phyloP scores from a whole-genome alignment of 2,329 filamentous ascomycete genomes.

The Cadophora luteo-olivacea region DNA sequence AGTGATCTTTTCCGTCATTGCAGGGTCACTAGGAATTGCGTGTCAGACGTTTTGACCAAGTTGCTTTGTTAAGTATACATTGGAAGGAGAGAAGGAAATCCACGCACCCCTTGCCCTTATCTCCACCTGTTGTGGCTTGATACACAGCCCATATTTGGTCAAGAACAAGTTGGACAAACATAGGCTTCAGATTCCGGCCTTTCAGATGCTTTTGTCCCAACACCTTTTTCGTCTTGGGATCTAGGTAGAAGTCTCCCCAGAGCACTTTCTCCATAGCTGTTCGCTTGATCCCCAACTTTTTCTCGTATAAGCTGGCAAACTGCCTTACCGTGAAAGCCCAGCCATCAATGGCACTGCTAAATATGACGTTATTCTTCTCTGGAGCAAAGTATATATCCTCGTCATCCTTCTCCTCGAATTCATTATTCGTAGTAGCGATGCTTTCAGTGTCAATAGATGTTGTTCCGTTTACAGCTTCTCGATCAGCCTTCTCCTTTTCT shows the following conservation, averaged over 20 bases:
- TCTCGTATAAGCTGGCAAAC: conserved; percentile 92
- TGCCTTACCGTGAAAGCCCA: conserved; percentile 98
- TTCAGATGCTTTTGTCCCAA: conserved; percentile 91
- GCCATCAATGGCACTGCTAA: conserved; percentile 96
- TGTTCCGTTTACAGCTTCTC: conserved; percentile 40
- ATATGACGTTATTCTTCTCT: conserved; percentile 98
- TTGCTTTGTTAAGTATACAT: conserved; percentile 34
- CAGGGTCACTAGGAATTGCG: conserved; percentile 65
- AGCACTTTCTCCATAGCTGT: conserved; percentile 88
- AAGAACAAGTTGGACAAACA: conserved; percentile 96
- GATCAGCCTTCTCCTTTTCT: conserved; percentile 54
- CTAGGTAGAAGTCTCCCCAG: conserved; percentile 96
- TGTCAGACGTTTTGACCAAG: conserved; percentile 39
- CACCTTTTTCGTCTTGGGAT: conserved; percentile 96
- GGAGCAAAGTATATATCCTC: conserved; percentile 98
- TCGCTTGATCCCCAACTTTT: conserved; percentile 94
- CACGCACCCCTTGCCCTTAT: conserved; percentile 78
- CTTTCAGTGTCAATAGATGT: conserved; percentile 54
- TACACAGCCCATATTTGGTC: conserved; percentile 98
- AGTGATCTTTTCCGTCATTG: conserved; percentile 89
- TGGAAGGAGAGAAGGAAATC: conserved; percentile 47
- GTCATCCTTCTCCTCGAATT: conserved; percentile 91
- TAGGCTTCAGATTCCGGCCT: conserved; percentile 87
- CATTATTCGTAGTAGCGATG: conserved; percentile 62
- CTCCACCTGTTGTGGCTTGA: conserved; percentile 83